Conservation (phyloP, 768 basidiomycete species). For the Termitomyces sp. region DNA sequence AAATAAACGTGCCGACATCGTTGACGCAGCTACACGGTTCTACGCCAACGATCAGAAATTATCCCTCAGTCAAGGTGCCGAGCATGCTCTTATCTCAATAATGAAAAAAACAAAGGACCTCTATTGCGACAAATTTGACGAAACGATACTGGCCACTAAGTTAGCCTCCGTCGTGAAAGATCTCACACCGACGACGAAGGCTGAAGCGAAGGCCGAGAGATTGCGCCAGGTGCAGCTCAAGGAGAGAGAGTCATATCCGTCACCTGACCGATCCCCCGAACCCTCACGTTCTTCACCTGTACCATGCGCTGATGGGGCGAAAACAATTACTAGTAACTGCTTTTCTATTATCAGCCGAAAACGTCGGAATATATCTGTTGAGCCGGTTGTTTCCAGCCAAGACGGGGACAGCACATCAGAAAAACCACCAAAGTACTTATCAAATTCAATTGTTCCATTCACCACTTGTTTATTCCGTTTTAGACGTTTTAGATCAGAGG, state of each 20-base stretch:
- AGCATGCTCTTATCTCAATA: constrained; percentile 17
- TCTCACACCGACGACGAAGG: constrained; percentile 16
- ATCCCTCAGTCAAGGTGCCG: constrained; percentile 17
- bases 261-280: constrained; percentile 14
- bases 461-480: background rate
- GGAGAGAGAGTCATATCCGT: constrained; percentile 13
- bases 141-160: constrained; percentile 22
- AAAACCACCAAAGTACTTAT: no score
- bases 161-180: constrained; percentile 24
- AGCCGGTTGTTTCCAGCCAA: no score
- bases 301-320: no score
- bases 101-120: constrained; percentile 15
- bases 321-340: no score
- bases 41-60: constrained; percentile 18
- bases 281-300: no score
- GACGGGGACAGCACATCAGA: no score
- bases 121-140: constrained; percentile 15
- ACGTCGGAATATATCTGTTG: constrained; percentile 6
- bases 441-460: no score
- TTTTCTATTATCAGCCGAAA: no score
- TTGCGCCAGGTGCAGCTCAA: background rate
- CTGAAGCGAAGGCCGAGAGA: constrained; percentile 10
- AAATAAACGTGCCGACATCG: constrained; percentile 27
- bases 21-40: constrained; percentile 31
- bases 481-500: no score